Percentiles rank a stretch among this genome's conserved stretches.
These are phyloP conservation scores for Fusarium continuum DNA, from an alignment of 2,329 filamentous ascomycete genomes.

Conservation along the genomic window DNA sequence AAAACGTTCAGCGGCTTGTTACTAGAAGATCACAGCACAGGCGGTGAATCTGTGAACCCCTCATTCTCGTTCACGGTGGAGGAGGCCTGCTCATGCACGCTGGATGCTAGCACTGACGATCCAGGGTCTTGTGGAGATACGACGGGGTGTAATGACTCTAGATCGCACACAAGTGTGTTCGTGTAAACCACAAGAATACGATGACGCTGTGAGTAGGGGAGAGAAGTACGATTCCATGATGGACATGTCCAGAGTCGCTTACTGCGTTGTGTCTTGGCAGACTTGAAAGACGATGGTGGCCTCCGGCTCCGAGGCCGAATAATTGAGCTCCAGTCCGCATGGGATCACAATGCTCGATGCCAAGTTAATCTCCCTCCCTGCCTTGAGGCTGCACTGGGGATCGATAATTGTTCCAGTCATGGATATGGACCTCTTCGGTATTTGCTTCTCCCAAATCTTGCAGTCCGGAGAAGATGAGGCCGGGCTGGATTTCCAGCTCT, in stretches of 20 bases:
- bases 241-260: slow-evolving; percentile 9
- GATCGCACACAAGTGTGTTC: neutral
- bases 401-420: neutral
- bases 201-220: slow-evolving; percentile 29
- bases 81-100: neutral
- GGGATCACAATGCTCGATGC: neutral
- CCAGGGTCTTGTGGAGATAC: slow-evolving; percentile 30
- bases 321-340: slow-evolving; percentile 17
- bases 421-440: neutral
- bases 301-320: slow-evolving; percentile 27
- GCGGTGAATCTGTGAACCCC: slow-evolving; percentile 28
- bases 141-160: neutral
- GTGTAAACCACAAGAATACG: slow-evolving; percentile 1
- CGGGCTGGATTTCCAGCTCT: slow-evolving; percentile 21
- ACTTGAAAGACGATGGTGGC: slow-evolving; percentile 20
- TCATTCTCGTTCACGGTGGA: slow-evolving; percentile 25
- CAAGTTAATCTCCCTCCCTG: slow-evolving; percentile 26
- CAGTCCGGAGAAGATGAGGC: neutral
- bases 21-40: slow-evolving; percentile 10
- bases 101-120: slow-evolving; percentile 20
- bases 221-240: neutral
- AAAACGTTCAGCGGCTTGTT: slow-evolving; percentile 1
- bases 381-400: neutral
- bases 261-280: slow-evolving; percentile 16
- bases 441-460: slow-evolving; percentile 2